These are phyloP conservation scores for Xylaria sp. DNA, from an alignment of 495 filamentous ascomycete species.

Conservation along the genomic window DNA sequence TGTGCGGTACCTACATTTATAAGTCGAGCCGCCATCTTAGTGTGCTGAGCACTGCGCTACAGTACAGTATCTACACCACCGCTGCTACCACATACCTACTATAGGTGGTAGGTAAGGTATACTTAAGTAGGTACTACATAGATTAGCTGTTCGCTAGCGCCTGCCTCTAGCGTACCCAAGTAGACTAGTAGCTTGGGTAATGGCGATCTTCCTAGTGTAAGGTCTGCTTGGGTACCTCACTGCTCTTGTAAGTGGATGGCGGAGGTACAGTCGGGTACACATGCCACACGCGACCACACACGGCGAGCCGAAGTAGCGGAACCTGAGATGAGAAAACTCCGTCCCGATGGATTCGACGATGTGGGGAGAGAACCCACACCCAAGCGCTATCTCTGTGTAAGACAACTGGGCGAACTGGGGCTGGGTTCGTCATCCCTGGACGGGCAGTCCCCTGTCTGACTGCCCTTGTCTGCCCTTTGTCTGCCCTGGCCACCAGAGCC, in stretches of 20 bases:
- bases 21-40: too few species aligned
- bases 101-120: background rate
- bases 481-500: slow-evolving; percentile 4
- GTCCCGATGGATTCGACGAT: slow-evolving; percentile 24
- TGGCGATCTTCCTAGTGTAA: slow-evolving; percentile 14
- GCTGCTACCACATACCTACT: too few species aligned
- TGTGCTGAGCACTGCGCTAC: background rate
- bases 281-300: background rate
- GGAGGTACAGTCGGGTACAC: slow-evolving; percentile 9
- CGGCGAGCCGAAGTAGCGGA: slow-evolving; percentile 2
- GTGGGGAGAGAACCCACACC: slow-evolving; percentile 9
- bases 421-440: slow-evolving; percentile 23
- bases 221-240: too few species aligned
- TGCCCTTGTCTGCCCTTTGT: background rate
- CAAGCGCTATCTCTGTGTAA: background rate
- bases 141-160: too few species aligned
- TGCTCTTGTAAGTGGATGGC: too few species aligned
- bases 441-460: background rate
- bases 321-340: background rate
- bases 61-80: background rate
- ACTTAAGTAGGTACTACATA: too few species aligned
- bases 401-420: slow-evolving; percentile 15
- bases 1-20: too few species aligned
- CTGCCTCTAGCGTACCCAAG: too few species aligned
- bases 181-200: slow-evolving; percentile 16